Conservation (phyloP, 805 yeast genomes). For the Yamadazyma phyllophila region DNA sequence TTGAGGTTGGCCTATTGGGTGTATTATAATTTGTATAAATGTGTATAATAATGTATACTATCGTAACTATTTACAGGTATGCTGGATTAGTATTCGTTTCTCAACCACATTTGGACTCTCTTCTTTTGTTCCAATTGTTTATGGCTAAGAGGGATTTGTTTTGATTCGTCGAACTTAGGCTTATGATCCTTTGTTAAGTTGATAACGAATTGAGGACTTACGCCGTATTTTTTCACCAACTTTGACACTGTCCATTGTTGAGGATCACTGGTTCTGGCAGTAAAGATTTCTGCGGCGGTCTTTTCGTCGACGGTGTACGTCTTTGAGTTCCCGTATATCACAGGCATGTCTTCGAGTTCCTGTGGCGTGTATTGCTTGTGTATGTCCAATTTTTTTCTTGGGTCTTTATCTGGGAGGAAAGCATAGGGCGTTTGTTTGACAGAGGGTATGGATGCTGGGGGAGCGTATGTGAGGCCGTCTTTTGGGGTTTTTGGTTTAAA, state of each 20-base stretch:
- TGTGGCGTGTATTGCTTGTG: slow-evolving; percentile 30
- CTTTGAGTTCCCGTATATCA: slow-evolving; percentile 36
- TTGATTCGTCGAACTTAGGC: slow-evolving; percentile 14
- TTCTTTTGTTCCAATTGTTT: slow-evolving; percentile 53
- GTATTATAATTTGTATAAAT: slow-evolving; percentile 4
- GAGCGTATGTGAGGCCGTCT: slow-evolving; percentile 60
- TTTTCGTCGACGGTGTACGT: slow-evolving; percentile 56
- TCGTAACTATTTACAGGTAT: slow-evolving; percentile 7
- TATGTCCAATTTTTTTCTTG: slow-evolving; percentile 43
- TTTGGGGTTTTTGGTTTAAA: slow-evolving; percentile 51
- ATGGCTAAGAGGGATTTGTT: not conserved
- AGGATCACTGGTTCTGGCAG: slow-evolving; percentile 58
- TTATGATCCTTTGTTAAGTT: slow-evolving; percentile 29
- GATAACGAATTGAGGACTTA: slow-evolving; percentile 33
- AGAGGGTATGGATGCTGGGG: slow-evolving; percentile 53
- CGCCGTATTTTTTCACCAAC: slow-evolving; percentile 57
- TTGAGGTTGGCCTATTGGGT: not conserved
- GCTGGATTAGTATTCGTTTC: slow-evolving; percentile 43
- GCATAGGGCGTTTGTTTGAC: slow-evolving; percentile 64
- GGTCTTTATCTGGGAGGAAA: slow-evolving; percentile 62
- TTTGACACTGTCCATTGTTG: slow-evolving; percentile 58
- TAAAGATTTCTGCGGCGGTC: slow-evolving; percentile 55
- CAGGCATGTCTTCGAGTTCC: slow-evolving; percentile 38
- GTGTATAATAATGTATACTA: slow-evolving; percentile 10
- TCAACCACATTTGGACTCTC: slow-evolving; percentile 62